Base-by-base conservation (phyloP, 139 green algal species). In the Edaphochlamys debaryana region DNA sequence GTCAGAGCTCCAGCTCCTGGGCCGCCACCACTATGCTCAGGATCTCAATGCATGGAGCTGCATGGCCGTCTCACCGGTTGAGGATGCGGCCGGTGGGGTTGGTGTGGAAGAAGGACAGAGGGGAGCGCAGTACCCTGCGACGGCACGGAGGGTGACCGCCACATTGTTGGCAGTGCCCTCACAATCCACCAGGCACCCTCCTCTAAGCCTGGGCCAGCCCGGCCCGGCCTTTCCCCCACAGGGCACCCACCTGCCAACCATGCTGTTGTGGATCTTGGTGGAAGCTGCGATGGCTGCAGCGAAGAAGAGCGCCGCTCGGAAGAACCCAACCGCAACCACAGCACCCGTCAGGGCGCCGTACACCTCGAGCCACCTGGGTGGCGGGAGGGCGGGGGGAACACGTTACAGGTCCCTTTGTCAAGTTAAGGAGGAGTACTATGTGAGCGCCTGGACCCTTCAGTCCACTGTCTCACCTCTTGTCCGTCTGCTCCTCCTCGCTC, bases 41-140 rank as follows among this genome's bases (percentile, higher is more conserved):
- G n/a, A n/a, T n/a, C n/a, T n/a, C n/a, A n/a, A n/a, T n/a, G n/a
- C n/a, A n/a, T n/a, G n/a, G n/a, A n/a, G n/a, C n/a, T n/a, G n/a
- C n/a, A n/a, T n/a, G n/a, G n/a, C n/a, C n/a, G n/a, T n/a, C 56
- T n/a, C 13, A 82, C 92, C 88, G 56, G 90, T 99, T 99, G 56
- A 99, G 81, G 50, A 99, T 88, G 73, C 97, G 92, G 19, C 96
- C 96, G 5, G 93, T 89, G 19, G 96, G 96, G 75, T 97, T 97
- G 70, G 93, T 96, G 91, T 99, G 94, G 87, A 99, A 99, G 90
- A 99, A 99, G 19, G 90, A 89, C 48, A 99, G 90, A 4, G 96
- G 96, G 0, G 94, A 89, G 4, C 92, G 89, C 81, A 99, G 79
- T 41, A 97, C 93, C 62, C 85, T 67, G 67, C 34, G 25, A 20